Base-by-base conservation (phyloP, 2,329 filamentous ascomycete genomes). In the Colletotrichum noveboracense region DNA sequence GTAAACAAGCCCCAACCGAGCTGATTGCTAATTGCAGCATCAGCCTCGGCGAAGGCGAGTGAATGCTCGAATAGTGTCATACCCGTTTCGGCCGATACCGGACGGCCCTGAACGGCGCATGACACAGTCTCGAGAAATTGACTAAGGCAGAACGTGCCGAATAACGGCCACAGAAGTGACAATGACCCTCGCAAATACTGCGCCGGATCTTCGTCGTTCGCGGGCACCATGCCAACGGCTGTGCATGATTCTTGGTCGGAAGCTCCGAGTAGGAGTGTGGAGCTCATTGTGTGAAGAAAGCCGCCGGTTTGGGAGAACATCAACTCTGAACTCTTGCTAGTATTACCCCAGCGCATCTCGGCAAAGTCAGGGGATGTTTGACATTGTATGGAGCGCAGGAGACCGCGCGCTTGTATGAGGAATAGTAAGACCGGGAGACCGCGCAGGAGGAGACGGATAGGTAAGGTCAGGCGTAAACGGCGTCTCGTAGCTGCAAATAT, bases 41-140 rank as follows among this genome's bases (percentile, higher is more conserved):
- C 97, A 10, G 96, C 96, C 84, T 99, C 97, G 13, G 96, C 95
- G 85, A 98, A 99, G 4, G 96, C 96, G 10, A 99, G 88, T 0
- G 96, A 98, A 81, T 98, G 96, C 83, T 99, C 97, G 80, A 98
- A 98, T 3, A 98, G 91, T 0, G 96, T 98, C 95, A 98, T 98
- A 21, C 96, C 96, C 2, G 95, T 97, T 85, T 98, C 97, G 1
- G 95, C 94, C 77, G 94, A 91, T 1, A 95, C 91, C 4, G 92
- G 91, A 4, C 94, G 92, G 36, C 96, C 96, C 83, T 98, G 95
- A 8, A 98, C 90, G 12, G 96, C 95, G 83, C 95, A 98, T 6
- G 94, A 94, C 12, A 98, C 86, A 0, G 95, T 97, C 84, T 98
- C 97, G 24, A 98, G 87, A 79, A 98, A 96, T 82, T 98, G 95